Evolutionary conservation across 495 filamentous ascomycete species (phyloP).

Genomic region (Rostrohypoxylon terebratum): DNA sequence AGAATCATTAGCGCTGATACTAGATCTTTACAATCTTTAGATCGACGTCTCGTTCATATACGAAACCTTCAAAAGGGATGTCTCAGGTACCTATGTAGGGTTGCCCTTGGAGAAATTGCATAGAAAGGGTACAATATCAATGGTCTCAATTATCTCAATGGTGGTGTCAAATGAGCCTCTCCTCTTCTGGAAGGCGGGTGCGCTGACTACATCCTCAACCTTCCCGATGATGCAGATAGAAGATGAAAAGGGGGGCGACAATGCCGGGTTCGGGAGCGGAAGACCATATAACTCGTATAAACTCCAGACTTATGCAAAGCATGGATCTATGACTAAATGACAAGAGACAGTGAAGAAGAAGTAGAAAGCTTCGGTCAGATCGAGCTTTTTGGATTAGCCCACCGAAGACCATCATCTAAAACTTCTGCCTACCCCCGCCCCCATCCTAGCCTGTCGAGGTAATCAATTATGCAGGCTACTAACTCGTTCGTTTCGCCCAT

Average conservation of each 20-base stretch:
- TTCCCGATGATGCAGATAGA: background rate
- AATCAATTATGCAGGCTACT: background rate
- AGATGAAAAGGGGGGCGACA: slow-evolving; percentile 1
- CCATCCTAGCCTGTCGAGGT: background rate
- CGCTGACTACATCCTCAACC: slow-evolving; percentile 14
- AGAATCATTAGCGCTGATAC: background rate
- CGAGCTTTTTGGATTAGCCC: slow-evolving; percentile 21
- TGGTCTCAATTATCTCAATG: background rate
- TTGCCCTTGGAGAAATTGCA: background rate
- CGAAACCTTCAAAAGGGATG: background rate
- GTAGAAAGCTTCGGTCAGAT: slow-evolving; percentile 18
- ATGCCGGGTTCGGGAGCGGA: slow-evolving; percentile 3
- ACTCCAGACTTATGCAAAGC: slow-evolving; percentile 39
- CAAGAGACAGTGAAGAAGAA: slow-evolving; percentile 14
- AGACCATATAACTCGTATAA: slow-evolving; percentile 7
- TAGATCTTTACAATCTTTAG: background rate
- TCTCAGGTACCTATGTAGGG: background rate
- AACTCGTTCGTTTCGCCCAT: background rate
- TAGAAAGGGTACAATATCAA: background rate
- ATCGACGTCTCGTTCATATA: background rate
- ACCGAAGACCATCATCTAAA: slow-evolving; percentile 14
- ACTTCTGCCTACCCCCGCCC: slow-evolving; percentile 6
- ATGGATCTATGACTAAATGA: slow-evolving; percentile 22
- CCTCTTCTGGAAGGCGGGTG: background rate
- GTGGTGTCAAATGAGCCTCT: slow-evolving; percentile 11